Evolutionary conservation across 441 rosid species (phyloP), one percentile per base, ranked within the genome.

Genomic region (Melastoma candidum): DNA sequence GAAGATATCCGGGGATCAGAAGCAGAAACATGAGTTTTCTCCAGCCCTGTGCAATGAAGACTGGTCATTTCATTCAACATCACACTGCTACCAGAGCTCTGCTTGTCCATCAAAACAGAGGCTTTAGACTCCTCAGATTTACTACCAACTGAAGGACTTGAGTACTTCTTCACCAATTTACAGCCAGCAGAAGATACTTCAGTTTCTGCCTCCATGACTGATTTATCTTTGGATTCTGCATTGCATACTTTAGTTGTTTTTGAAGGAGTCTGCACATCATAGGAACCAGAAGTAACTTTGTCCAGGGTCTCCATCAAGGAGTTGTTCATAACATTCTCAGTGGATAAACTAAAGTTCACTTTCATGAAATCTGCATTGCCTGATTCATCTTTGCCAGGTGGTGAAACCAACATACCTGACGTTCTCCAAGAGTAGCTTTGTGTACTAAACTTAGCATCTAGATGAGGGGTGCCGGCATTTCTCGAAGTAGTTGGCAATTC

Each of bases 351-450:
- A 41, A 60, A 48, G 51, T 44, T 66, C 45, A 39, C 53, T 61
- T 43, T 54, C 32, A 68, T 61, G 58, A 78, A 76, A 53, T 64
- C 54, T 56, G 29, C 44, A 56, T 52, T 61, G 49, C 70, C 59
- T 11, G 68, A 58, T 48, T 43, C 57, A 49, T 70, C 70, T 51
- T 66, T 66, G 26, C 65, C 63, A 64, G 66, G 77, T 50, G 65
- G 41, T 63, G 82, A 59, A 46, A 63, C 67, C 36, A 83, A 57
- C 8, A 76, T 73, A 58, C 49, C 61, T 26, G 64, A 69, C 14
- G 72, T 65, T 70, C 68, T 83, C 72, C 88, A 78, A 41, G 76
- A 53, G 68, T 77, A 80, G 72, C 71, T 78, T 56, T 57, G 3
- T 32, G 68, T 64, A 65, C 56, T 56, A 32, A 49, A 60, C 66